These are phyloP conservation scores for Epithemia pelagica DNA, from an alignment of 108 stramenopile genomes.

Conservation along the genomic window DNA sequence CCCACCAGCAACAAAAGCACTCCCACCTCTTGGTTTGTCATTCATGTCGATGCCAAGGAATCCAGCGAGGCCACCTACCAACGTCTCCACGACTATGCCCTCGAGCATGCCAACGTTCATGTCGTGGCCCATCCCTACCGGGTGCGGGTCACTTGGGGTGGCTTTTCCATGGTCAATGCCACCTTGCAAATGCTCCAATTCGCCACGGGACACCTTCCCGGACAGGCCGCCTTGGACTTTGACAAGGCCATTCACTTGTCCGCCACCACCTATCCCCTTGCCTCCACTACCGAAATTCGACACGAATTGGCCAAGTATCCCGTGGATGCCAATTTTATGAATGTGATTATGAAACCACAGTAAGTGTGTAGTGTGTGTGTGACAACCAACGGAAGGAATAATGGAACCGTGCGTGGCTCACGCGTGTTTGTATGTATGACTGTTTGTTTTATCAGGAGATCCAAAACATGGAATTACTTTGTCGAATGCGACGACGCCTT, in stretches of 20 bases:
- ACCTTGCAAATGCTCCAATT: constrained; percentile 75
- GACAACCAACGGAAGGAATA: no score
- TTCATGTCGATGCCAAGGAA: constrained; percentile 89
- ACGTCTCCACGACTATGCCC: constrained; percentile 56
- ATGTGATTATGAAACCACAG: constrained; percentile 65
- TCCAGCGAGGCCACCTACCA: constrained; percentile 48
- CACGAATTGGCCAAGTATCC: constrained; percentile 66
- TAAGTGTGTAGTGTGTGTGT: no score
- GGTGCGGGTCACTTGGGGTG: constrained; percentile 92
- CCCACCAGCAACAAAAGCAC: no score
- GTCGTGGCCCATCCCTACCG: constrained; percentile 60
- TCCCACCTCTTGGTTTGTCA: no score
- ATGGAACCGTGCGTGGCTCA: no score
- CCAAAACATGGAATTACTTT: constrained; percentile 83
- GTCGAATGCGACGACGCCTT: constrained; percentile 93
- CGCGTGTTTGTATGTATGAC: no score
- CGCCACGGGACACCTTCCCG: constrained; percentile 19
- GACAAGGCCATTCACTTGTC: constrained; percentile 86
- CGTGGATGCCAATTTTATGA: constrained; percentile 78
- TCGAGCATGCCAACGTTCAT: constrained; percentile 39
- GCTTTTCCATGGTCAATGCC: constrained; percentile 90
- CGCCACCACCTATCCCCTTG: constrained; percentile 87
- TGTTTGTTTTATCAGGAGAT: no score
- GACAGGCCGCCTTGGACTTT: constrained; percentile 47
- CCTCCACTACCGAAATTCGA: constrained; percentile 85